Evolutionary conservation across 306 rosid genomes (phyloP).

Genomic region (Dalbergia oliveri): DNA sequence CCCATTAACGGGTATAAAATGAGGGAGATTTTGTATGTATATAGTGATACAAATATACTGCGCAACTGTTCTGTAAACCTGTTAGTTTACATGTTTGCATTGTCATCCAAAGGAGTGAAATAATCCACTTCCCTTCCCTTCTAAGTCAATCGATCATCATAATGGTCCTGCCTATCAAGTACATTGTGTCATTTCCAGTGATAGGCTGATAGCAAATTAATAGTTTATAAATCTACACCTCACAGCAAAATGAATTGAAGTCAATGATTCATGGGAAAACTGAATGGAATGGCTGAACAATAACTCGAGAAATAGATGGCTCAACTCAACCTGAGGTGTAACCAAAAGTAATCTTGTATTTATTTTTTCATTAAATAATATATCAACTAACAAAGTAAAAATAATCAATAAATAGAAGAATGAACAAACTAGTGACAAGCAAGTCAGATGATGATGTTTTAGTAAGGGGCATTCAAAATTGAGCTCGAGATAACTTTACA

Average conservation of each 20-base stretch:
- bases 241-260: slow-evolving; percentile 25
- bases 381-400: slow-evolving; percentile 19
- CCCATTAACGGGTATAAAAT: too few relatives aligned
- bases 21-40: too few relatives aligned
- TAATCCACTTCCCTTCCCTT: not conserved
- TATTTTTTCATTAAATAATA: slow-evolving; percentile 42
- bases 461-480: slow-evolving; percentile 11
- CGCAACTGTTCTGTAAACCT: too few relatives aligned
- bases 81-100: too few relatives aligned
- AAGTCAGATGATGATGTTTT: slow-evolving; percentile 8
- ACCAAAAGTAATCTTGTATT: slow-evolving; percentile 31
- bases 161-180: too few relatives aligned
- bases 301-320: slow-evolving; percentile 3
- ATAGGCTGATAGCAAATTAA: too few relatives aligned
- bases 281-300: not conserved
- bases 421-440: not conserved
- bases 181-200: too few relatives aligned
- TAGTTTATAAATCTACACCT: not conserved
- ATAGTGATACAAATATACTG: too few relatives aligned
- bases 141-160: not conserved
- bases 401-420: slow-evolving; percentile 8
- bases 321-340: not conserved
- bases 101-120: too few relatives aligned
- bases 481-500: slow-evolving; percentile 33
- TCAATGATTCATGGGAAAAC: slow-evolving; percentile 18